phyloP scores from a whole-genome alignment of 345 rosid genomes.

The Acer campestre region DNA sequence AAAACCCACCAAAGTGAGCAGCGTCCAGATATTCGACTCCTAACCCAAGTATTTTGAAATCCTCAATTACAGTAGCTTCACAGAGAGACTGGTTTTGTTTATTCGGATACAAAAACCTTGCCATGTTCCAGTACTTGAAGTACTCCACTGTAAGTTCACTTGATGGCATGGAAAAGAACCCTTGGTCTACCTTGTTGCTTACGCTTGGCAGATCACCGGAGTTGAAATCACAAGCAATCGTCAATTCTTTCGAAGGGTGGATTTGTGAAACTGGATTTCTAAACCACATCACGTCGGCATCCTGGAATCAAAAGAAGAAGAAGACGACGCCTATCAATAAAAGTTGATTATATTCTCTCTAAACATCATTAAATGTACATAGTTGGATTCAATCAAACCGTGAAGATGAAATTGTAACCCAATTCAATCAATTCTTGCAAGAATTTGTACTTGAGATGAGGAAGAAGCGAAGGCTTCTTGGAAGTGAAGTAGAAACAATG shows the following conservation, averaged over 20 bases:
- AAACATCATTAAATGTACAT: no score
- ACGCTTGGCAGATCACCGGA: background rate
- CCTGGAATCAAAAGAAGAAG: constrained; percentile 31
- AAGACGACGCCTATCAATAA: background rate
- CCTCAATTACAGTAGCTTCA: background rate
- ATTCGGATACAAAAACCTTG: constrained; percentile 30
- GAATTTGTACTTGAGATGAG: constrained; percentile 16
- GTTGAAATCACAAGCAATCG: constrained; percentile 37
- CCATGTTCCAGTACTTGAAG: constrained; percentile 21
- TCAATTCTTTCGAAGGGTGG: background rate
- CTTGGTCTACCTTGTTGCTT: constrained; percentile 26
- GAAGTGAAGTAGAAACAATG: constrained; percentile 39
- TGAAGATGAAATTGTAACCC: constrained; percentile 49
- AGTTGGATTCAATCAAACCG: constrained; percentile 18
- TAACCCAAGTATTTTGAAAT: background rate
- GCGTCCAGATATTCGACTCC: constrained; percentile 6
- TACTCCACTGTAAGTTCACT: constrained; percentile 18
- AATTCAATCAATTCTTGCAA: constrained; percentile 30
- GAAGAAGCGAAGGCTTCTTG: background rate
- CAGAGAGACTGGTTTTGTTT: constrained; percentile 21
- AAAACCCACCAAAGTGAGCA: constrained; percentile 27
- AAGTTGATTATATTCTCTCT: no score
- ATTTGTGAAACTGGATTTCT: constrained; percentile 47
- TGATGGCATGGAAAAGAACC: constrained; percentile 38
- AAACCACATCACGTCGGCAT: constrained; percentile 61